phyloP scores from a whole-genome alignment of 805 yeast genomes.

The Cyberlindnera maritima region DNA sequence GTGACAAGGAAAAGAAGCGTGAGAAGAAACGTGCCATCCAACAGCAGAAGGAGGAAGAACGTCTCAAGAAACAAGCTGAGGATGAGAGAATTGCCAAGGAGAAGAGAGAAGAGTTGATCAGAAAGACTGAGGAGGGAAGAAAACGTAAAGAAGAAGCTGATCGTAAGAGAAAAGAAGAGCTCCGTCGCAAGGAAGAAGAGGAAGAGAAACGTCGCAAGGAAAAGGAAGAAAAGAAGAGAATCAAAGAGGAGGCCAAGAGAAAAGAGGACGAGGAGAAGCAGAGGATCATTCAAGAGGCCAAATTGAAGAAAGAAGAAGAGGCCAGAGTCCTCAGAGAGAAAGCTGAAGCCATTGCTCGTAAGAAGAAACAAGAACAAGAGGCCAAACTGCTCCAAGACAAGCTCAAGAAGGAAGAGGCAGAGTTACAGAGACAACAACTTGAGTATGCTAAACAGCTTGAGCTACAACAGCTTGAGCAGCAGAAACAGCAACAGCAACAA shows the following conservation, averaged over 20 bases:
- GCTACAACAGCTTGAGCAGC: conserved; percentile 3
- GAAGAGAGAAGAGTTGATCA: conserved; percentile 35
- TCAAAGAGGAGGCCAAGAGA: conserved; percentile 39
- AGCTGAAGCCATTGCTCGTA: conserved; percentile 2
- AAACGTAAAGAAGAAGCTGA: conserved; percentile 37
- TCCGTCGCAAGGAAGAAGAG: conserved; percentile 37
- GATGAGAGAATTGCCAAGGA: conserved; percentile 36
- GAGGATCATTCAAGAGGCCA: conserved; percentile 33
- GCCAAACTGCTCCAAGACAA: conserved; percentile 5
- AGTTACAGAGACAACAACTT: conserved; percentile 4
- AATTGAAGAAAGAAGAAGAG: conserved; percentile 11
- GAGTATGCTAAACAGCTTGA: conserved; percentile 5
- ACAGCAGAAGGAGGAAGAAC: conserved; percentile 52
- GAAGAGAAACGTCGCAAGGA: conserved; percentile 33
- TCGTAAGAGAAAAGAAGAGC: conserved; percentile 39
- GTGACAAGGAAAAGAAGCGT: conserved; percentile 58
- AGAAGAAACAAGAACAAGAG: conserved; percentile 3
- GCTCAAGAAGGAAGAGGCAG: conserved; percentile 3
- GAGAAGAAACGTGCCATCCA: conserved; percentile 67
- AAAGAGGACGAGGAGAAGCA: conserved; percentile 30
- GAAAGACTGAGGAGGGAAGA: conserved; percentile 43
- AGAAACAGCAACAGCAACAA: conserved; percentile 6
- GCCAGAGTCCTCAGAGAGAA: conserved; percentile 3
- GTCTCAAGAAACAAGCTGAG: conserved; percentile 41
- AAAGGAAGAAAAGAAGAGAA: conserved; percentile 27